phyloP scores from a whole-genome alignment of 306 rosid species.

The Fragaria nilgerrensis region DNA sequence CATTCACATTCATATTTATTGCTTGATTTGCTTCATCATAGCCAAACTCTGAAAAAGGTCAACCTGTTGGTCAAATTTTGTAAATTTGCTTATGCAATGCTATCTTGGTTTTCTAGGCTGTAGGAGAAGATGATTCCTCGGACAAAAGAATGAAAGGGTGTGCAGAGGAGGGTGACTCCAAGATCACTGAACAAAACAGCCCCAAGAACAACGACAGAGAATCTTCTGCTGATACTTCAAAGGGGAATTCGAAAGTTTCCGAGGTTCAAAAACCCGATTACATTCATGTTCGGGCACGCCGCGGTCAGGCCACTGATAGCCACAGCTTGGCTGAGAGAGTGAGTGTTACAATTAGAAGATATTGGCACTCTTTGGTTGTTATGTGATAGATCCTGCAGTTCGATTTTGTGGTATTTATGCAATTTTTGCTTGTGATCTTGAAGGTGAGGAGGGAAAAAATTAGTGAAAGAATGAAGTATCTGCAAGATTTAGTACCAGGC shows the following conservation, averaged over 20 bases:
- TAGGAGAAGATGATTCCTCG: conserved; percentile 43
- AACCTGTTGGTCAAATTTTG: background rate
- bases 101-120: conserved; percentile 37
- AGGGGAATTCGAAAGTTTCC: conserved; percentile 72
- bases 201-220: conserved; percentile 48
- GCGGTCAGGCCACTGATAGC: conserved; percentile 97
- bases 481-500: conserved; percentile 97
- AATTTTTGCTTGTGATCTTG: conserved; percentile 6
- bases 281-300: conserved; percentile 92
- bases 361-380: background rate
- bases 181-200: conserved; percentile 45
- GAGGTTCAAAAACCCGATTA: conserved; percentile 80
- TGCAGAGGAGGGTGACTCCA: conserved; percentile 69
- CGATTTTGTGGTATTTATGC: background rate
- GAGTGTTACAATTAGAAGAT: conserved; percentile 22
- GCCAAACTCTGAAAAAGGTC: too few relatives aligned
- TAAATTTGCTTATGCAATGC: background rate
- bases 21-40: too few relatives aligned
- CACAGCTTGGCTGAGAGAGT: conserved; percentile 96
- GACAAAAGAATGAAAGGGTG: conserved; percentile 58
- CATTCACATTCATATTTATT: background rate
- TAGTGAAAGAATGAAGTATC: conserved; percentile 92
- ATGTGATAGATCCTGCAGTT: background rate
- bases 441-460: conserved; percentile 96
- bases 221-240: conserved; percentile 53